Evolutionary conservation across 2,329 filamentous ascomycete genomes (phyloP).

Genomic region (Fusarium pseudograminearum): DNA sequence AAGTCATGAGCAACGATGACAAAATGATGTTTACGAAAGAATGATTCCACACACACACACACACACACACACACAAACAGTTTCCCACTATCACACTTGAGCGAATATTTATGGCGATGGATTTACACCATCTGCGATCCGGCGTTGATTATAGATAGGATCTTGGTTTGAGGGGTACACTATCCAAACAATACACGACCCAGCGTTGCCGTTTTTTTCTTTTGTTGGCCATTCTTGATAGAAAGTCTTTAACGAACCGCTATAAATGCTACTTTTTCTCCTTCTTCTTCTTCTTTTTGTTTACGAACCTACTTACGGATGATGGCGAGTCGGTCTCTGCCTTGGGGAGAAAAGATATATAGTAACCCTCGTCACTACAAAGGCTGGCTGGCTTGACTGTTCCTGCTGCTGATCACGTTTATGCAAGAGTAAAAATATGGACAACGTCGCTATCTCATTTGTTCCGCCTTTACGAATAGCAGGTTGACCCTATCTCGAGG

Average conservation of each 20-base stretch:
- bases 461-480: neutral
- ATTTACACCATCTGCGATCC: constrained; percentile 7
- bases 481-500: constrained; percentile 1
- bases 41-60: constrained; percentile 14
- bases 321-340: neutral
- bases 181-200: constrained; percentile 21
- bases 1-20: constrained; percentile 43
- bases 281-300: neutral
- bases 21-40: constrained; percentile 19
- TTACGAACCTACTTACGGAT: too few species aligned
- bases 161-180: constrained; percentile 12
- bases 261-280: neutral
- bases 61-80: neutral
- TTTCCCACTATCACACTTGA: constrained; percentile 20
- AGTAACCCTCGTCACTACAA: neutral
- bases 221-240: neutral
- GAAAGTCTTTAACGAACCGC: neutral
- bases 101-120: constrained; percentile 20
- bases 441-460: neutral
- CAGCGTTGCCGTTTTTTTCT: neutral
- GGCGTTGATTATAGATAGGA: constrained; percentile 36
- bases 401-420: neutral
- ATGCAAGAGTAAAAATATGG: neutral
- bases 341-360: neutral
- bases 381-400: neutral